These are phyloP conservation scores for Monosporascus sp. DNA, from an alignment of 2,329 filamentous ascomycete species.

Conservation along the genomic window DNA sequence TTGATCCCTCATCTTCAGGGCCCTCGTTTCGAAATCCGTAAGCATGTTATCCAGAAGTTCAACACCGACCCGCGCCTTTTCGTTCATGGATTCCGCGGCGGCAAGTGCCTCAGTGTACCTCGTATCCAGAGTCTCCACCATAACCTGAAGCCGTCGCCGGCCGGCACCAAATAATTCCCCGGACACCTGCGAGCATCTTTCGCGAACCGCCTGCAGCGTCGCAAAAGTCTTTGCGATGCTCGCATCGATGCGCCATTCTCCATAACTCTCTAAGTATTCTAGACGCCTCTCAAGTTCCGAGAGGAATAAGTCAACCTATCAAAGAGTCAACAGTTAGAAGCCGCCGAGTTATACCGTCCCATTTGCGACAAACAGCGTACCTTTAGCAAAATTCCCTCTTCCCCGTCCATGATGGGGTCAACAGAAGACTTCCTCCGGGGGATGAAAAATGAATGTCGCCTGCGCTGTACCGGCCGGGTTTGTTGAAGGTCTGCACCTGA, in stretches of 20 bases:
- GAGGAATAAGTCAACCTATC: slow-evolving; percentile 71
- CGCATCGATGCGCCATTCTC: slow-evolving; percentile 75
- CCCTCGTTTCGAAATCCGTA: slow-evolving; percentile 76
- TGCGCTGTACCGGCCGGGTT: slow-evolving; percentile 30
- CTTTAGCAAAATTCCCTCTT: slow-evolving; percentile 56
- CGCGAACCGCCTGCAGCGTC: slow-evolving; percentile 79
- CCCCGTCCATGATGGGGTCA: slow-evolving; percentile 55
- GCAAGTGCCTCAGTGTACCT: slow-evolving; percentile 82
- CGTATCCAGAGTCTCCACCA: slow-evolving; percentile 87
- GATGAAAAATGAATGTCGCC: slow-evolving; percentile 53
- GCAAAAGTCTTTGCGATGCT: slow-evolving; percentile 80
- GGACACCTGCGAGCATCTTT: slow-evolving; percentile 83
- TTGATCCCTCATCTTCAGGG: slow-evolving; percentile 72
- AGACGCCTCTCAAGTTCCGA: slow-evolving; percentile 80
- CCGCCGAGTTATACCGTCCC: neutral
- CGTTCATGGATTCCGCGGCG: slow-evolving; percentile 80
- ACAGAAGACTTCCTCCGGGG: slow-evolving; percentile 53
- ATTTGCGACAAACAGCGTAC: slow-evolving; percentile 22
- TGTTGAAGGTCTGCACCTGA: slow-evolving; percentile 36
- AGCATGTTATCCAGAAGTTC: slow-evolving; percentile 81
- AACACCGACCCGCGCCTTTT: slow-evolving; percentile 85
- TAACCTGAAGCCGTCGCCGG: slow-evolving; percentile 73
- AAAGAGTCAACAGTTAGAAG: slow-evolving; percentile 5
- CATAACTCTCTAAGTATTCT: slow-evolving; percentile 83
- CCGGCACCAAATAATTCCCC: slow-evolving; percentile 87